phyloP scores from a whole-genome alignment of 495 filamentous ascomycete genomes.

The Penicillium arizonense region DNA sequence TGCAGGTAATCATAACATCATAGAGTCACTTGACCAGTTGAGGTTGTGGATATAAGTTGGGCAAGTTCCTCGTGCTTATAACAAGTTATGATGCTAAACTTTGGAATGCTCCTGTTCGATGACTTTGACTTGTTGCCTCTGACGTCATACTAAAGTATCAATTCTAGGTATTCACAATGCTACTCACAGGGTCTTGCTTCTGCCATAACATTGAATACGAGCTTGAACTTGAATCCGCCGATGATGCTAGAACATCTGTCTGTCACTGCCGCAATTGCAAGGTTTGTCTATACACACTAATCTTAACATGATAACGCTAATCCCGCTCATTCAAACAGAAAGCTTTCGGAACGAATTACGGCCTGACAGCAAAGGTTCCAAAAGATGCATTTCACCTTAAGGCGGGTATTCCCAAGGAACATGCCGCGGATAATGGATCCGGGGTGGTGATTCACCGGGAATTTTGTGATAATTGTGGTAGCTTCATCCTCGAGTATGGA shows the following conservation, averaged over 20 bases:
- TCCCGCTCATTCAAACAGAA: constrained; percentile 26
- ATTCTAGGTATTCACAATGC: constrained; percentile 17
- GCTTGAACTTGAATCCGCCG: constrained; percentile 41
- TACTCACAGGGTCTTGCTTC: constrained; percentile 46
- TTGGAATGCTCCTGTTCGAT: too few species aligned
- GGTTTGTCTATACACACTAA: constrained; percentile 13
- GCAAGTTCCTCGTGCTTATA: too few species aligned
- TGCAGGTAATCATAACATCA: neutral
- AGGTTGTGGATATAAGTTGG: neutral
- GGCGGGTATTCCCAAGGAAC: constrained; percentile 43
- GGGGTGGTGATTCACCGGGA: constrained; percentile 56
- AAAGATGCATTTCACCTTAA: constrained; percentile 42
- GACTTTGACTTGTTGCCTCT: too few species aligned
- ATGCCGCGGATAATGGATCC: constrained; percentile 57
- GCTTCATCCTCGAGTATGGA: constrained; percentile 62
- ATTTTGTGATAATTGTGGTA: constrained; percentile 63
- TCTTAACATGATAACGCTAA: too few species aligned
- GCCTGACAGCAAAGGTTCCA: constrained; percentile 62
- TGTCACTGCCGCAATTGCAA: constrained; percentile 68
- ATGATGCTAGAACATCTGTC: constrained; percentile 61
- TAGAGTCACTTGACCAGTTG: neutral
- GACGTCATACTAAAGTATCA: neutral
- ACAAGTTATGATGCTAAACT: too few species aligned
- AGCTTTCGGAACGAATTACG: constrained; percentile 63
- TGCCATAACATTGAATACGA: constrained; percentile 49